Evolutionary conservation across 768 basidiomycete species (phyloP).

Genomic region (Amanita pallidorosea): DNA sequence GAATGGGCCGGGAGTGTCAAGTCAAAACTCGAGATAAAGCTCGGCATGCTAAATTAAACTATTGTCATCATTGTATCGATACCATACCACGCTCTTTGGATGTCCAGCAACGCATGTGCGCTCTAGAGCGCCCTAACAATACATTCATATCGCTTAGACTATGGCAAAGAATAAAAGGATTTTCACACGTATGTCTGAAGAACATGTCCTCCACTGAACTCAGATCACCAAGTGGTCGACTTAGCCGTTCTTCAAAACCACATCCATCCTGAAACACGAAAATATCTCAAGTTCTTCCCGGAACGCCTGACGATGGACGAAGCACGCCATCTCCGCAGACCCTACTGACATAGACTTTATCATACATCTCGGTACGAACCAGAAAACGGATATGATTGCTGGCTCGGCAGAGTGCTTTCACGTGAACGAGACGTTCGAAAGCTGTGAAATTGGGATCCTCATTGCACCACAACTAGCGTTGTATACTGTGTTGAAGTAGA

Average conservation of each 20-base stretch:
- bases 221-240: slow-evolving; percentile 22
- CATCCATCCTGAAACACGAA: slow-evolving; percentile 25
- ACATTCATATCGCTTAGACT: no score
- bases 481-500: slow-evolving; percentile 25
- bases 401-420: slow-evolving; percentile 28
- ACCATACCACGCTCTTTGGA: not conserved
- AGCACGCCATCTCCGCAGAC: slow-evolving; percentile 20
- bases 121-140: not conserved
- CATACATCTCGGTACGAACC: slow-evolving; percentile 18
- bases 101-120: not conserved
- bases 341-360: slow-evolving; percentile 24
- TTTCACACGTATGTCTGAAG: slow-evolving; percentile 9
- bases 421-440: slow-evolving; percentile 21
- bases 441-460: slow-evolving; percentile 32
- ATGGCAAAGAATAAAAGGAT: not conserved
- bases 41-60: slow-evolving; percentile 5
- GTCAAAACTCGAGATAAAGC: slow-evolving; percentile 18
- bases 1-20: slow-evolving; percentile 30
- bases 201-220: slow-evolving; percentile 18
- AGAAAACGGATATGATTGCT: slow-evolving; percentile 19
- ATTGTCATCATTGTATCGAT: not conserved
- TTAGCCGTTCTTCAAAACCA: slow-evolving; percentile 23
- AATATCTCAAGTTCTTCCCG: slow-evolving; percentile 29
- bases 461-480: slow-evolving; percentile 25
- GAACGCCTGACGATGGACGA: slow-evolving; percentile 24